These are phyloP conservation scores for Rhodamnia argentea DNA, from an alignment of 345 rosid genomes.

Conservation along the genomic window DNA sequence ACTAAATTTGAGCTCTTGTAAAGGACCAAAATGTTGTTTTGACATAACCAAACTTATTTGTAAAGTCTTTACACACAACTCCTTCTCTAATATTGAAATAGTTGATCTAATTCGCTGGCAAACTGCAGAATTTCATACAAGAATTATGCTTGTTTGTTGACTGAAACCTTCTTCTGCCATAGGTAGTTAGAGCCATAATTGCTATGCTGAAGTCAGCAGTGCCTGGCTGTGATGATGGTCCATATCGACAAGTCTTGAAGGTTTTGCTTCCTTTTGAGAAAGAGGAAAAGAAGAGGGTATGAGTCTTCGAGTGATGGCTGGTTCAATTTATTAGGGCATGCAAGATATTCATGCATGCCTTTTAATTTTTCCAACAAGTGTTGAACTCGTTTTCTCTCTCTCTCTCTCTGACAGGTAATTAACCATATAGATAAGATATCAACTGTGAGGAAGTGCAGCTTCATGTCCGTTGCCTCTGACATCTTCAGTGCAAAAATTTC, in stretches of 20 bases:
- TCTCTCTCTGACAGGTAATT: slow-evolving; percentile 33
- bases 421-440: slow-evolving; percentile 73
- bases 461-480: slow-evolving; percentile 67
- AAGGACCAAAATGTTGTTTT: not conserved
- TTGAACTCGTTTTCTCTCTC: not conserved
- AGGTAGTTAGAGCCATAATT: slow-evolving; percentile 73
- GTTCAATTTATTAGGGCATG: not conserved
- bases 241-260: slow-evolving; percentile 82
- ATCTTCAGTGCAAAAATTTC: slow-evolving; percentile 88
- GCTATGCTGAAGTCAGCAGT: slow-evolving; percentile 76
- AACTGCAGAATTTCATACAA: not conserved
- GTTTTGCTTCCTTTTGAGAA: slow-evolving; percentile 78
- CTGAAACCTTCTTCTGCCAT: not conserved
- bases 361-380: not conserved
- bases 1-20: not conserved
- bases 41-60: not conserved
- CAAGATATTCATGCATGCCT: not conserved
- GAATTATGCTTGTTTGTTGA: not conserved
- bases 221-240: slow-evolving; percentile 64
- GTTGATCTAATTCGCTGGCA: not conserved
- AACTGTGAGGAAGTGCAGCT: slow-evolving; percentile 60
- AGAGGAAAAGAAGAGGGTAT: slow-evolving; percentile 79
- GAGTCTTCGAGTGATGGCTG: not conserved
- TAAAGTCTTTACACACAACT: not conserved
- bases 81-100: not conserved